Base-by-base conservation (phyloP, 179 eudicot genomes). In the Patellifolia procumbens region DNA sequence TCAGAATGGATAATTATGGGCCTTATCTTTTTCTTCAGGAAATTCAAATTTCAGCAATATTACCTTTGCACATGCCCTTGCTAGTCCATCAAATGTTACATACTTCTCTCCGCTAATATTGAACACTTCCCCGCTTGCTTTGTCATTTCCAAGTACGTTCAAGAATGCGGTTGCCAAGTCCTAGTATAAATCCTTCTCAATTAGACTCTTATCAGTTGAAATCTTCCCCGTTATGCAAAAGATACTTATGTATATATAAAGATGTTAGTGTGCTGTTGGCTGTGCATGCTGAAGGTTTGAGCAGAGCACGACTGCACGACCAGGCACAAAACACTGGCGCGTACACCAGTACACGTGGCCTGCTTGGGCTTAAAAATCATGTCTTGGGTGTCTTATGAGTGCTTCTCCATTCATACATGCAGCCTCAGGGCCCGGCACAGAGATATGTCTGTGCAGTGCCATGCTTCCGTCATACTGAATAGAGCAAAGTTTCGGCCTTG, bases 41-140 rank as follows among this genome's bases (percentile, higher is more conserved):
- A 5, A 20, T 43, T 10, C 32, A 64, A 34, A 19, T 11, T 42
- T 32, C 9, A 28, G 35, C 31, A 10, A 32, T 24, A 49, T 76
- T 84, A 91, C 98, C 97, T 95, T 95, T 0, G 99, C 99, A 73
- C 99, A 95, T 3, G 99, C 99, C 85, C 79, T 93, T 68, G 97
- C 99, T 81, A 95, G 81, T 78, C 99, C 99, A 82, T 93, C 97
- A 80, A 95, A 95, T 4, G 99, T 92, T 68, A 95, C 99, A 69
- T 95, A 93, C 76, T 85, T 95, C 0, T 87, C 93, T 32, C 99
- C 97, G 0, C 93, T 80, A 63, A 95, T 95, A 83, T 95, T 95
- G 86, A 87, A 95, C 9, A 95, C 89, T 91, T 95, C 79, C 79
- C 81, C 86, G 85, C 87, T 87, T 26, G 99, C 99, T 63, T 89